phyloP scores from a whole-genome alignment of 495 filamentous ascomycete genomes.

The Aspergillus indologenus region DNA sequence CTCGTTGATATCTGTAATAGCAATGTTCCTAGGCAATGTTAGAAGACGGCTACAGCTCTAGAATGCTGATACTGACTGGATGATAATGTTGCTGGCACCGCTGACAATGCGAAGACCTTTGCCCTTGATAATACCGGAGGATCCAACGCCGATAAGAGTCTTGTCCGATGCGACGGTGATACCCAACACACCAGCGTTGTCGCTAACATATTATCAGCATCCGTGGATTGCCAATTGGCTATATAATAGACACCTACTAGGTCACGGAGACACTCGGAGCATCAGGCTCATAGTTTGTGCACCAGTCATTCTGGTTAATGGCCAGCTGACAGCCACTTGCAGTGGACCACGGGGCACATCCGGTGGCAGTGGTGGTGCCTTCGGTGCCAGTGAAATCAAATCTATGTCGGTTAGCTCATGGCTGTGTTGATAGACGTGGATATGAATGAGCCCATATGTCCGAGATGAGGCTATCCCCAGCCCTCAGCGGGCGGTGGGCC shows the following conservation, averaged over 20 bases:
- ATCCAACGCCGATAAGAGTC: constrained; percentile 35
- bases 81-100: constrained; percentile 40
- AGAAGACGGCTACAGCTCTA: no score
- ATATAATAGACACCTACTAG: no score
- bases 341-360: constrained; percentile 28
- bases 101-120: constrained; percentile 38
- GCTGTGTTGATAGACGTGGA: no score
- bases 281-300: constrained; percentile 18
- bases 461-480: no score
- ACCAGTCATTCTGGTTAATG: constrained; percentile 30
- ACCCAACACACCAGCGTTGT: constrained; percentile 34
- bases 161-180: constrained; percentile 39
- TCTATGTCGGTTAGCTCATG: constrained; percentile 38
- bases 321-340: constrained; percentile 32
- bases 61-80: constrained; percentile 28
- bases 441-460: no score
- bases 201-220: constrained; percentile 33
- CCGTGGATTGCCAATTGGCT: constrained; percentile 8
- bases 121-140: constrained; percentile 37
- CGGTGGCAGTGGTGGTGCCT: constrained; percentile 37
- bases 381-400: constrained; percentile 46
- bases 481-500: no score
- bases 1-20: constrained; percentile 43
- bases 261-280: no score
- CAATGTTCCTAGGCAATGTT: constrained; percentile 27